A percentile compares a stretch with the other conserved stretches of the same genome.
phyloP scores from a whole-genome alignment of 306 rosid species.

The Dalbergia cultrata region DNA sequence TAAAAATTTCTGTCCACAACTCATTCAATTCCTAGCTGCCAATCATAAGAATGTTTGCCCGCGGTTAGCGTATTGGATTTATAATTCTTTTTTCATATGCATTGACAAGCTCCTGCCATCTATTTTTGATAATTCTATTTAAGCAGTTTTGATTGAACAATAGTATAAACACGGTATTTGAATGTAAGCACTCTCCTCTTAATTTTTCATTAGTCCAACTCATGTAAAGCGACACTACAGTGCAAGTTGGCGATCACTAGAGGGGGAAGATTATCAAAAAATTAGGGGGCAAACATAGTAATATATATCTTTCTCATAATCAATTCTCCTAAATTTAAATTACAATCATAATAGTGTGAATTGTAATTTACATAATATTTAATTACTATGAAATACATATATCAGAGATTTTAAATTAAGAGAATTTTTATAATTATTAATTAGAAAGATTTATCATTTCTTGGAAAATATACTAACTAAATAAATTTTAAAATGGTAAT shows the following conservation, averaged over 20 bases:
- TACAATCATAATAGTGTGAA: too few species aligned
- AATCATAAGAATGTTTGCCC: slow-evolving; percentile 37
- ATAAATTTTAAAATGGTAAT: too few species aligned
- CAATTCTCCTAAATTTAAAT: too few species aligned
- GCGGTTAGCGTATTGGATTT: slow-evolving; percentile 32
- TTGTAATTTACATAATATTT: too few species aligned
- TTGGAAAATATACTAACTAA: too few species aligned
- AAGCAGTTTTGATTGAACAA: neutral
- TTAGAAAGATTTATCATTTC: too few species aligned
- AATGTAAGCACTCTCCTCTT: neutral
- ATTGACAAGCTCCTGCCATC: slow-evolving; percentile 7
- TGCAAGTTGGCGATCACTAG: neutral
- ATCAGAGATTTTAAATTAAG: too few species aligned
- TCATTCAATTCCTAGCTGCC: slow-evolving; percentile 20
- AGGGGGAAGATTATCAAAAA: too few species aligned
- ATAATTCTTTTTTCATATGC: slow-evolving; percentile 1
- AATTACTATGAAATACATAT: too few species aligned
- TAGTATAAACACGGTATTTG: neutral
- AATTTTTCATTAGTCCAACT: neutral
- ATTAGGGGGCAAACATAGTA: too few species aligned
- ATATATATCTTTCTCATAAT: too few species aligned
- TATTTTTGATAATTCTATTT: slow-evolving; percentile 1
- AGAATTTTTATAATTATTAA: too few species aligned
- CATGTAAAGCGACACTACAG: neutral
- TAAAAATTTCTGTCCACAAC: slow-evolving; percentile 19